Evolutionary conservation across 495 filamentous ascomycete genomes (phyloP).

Genomic region (Jackrogersella multiformis): DNA sequence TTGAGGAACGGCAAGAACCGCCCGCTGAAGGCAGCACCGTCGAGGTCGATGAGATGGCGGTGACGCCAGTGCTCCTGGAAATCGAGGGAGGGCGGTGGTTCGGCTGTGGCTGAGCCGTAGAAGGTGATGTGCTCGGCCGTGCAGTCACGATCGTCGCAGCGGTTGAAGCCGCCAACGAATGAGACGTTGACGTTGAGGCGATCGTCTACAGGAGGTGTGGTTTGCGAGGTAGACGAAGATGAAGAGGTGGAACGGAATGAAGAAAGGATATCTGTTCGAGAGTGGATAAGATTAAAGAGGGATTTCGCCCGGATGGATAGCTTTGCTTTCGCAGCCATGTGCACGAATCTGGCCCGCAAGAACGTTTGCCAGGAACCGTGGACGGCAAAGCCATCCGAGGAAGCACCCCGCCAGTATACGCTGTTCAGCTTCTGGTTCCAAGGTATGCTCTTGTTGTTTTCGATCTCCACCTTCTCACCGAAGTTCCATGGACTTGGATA

Average conservation of each 20-base stretch:
- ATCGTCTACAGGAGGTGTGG: neutral
- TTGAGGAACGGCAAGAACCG: slow-evolving; percentile 72
- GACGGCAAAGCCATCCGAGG: slow-evolving; percentile 48
- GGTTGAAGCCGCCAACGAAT: slow-evolving; percentile 60
- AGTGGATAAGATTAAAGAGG: slow-evolving; percentile 23
- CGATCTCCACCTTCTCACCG: slow-evolving; percentile 69
- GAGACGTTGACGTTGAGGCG: slow-evolving; percentile 36
- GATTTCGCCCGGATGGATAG: slow-evolving; percentile 19
- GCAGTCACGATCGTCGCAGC: slow-evolving; percentile 49
- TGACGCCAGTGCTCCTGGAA: slow-evolving; percentile 57
- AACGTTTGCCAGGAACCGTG: slow-evolving; percentile 53
- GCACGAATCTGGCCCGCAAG: slow-evolving; percentile 68
- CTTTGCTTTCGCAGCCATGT: slow-evolving; percentile 61
- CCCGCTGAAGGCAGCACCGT: slow-evolving; percentile 70
- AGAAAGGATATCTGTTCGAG: slow-evolving; percentile 7
- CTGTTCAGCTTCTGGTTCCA: slow-evolving; percentile 64
- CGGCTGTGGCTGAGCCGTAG: slow-evolving; percentile 59
- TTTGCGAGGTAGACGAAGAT: neutral
- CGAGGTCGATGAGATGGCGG: slow-evolving; percentile 73
- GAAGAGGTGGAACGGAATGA: neutral
- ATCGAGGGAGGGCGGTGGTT: slow-evolving; percentile 50
- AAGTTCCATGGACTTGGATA: slow-evolving; percentile 70
- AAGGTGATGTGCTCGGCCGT: slow-evolving; percentile 62
- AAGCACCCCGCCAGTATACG: slow-evolving; percentile 71
- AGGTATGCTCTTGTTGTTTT: slow-evolving; percentile 56